Conservation (phyloP, 1,139 yeast genomes). For the Candida sp. region DNA sequence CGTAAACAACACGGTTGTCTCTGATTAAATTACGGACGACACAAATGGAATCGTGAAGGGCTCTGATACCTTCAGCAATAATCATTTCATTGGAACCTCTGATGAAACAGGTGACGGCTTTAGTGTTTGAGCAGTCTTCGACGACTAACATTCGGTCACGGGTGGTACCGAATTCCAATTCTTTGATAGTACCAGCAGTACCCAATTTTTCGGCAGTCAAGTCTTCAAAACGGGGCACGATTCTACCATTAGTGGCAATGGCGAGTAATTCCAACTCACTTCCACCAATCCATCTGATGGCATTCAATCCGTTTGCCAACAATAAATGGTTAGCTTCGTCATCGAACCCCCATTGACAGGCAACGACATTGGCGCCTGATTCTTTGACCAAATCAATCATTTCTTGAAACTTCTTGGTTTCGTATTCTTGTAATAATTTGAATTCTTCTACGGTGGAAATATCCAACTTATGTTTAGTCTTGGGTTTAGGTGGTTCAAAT, state of each 20-base stretch:
- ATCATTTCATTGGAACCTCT: constrained; percentile 98
- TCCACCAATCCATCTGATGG: constrained; percentile 99
- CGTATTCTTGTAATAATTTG: constrained; percentile 84
- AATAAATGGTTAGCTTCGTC: constrained; percentile 97
- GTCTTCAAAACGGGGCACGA: constrained; percentile 97
- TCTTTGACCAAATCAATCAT: constrained; percentile 87
- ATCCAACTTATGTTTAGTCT: constrained; percentile 96
- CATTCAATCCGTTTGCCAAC: constrained; percentile 84
- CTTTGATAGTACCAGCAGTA: constrained; percentile 78
- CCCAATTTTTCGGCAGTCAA: constrained; percentile 81
- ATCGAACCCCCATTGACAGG: constrained; percentile 99
- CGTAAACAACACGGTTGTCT: constrained; percentile 93
- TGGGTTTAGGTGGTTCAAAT: constrained; percentile 99
- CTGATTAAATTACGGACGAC: constrained; percentile 94
- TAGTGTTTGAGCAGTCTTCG: constrained; percentile 84
- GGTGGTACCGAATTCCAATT: constrained; percentile 94
- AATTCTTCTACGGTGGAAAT: constrained; percentile 92
- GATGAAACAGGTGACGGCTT: constrained; percentile 90
- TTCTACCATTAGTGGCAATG: constrained; percentile 95
- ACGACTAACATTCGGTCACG: constrained; percentile 94
- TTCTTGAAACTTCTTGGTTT: constrained; percentile 83
- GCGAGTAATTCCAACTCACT: constrained; percentile 95
- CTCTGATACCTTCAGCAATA: constrained; percentile 94
- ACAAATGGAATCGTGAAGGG: constrained; percentile 94
- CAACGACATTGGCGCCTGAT: constrained; percentile 94